Evolutionary conservation across 1,284 basidiomycete species (phyloP).

Genomic region (Mycosarcoma maydis): DNA sequence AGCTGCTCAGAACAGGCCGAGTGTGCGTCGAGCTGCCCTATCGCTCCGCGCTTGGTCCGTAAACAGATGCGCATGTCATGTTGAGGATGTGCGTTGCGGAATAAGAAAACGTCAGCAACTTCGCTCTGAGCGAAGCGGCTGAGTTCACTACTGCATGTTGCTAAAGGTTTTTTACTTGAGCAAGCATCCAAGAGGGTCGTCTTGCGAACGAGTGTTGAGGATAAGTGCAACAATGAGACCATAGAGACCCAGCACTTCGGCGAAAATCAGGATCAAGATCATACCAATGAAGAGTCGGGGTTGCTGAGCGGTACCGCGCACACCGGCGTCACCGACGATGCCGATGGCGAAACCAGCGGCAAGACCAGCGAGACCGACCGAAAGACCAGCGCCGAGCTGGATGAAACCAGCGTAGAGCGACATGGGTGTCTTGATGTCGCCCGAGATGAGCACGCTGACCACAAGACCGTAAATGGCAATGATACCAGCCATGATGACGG

Average conservation of each 20-base stretch:
- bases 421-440: constrained; percentile 69
- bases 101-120: neutral
- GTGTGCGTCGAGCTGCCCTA: neutral
- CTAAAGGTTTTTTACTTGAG: constrained; percentile 31
- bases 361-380: constrained; percentile 89
- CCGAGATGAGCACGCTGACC: constrained; percentile 70
- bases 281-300: constrained; percentile 89
- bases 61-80: neutral
- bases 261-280: constrained; percentile 80
- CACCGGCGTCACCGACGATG: constrained; percentile 86
- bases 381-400: constrained; percentile 91
- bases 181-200: constrained; percentile 51
- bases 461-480: constrained; percentile 77
- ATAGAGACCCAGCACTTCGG: constrained; percentile 89
- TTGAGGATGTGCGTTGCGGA: neutral
- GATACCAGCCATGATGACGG: constrained; percentile 99
- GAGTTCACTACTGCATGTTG: neutral
- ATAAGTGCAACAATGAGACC: constrained; percentile 89
- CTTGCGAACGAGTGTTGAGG: constrained; percentile 74
- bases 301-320: constrained; percentile 73
- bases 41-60: neutral
- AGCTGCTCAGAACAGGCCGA: too few species aligned
- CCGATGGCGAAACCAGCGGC: constrained; percentile 99
- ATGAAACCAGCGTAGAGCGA: constrained; percentile 85
- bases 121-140: neutral